Evolutionary conservation across 129 eudicot species (phyloP).

Genomic region (Pittosporum tobira): DNA sequence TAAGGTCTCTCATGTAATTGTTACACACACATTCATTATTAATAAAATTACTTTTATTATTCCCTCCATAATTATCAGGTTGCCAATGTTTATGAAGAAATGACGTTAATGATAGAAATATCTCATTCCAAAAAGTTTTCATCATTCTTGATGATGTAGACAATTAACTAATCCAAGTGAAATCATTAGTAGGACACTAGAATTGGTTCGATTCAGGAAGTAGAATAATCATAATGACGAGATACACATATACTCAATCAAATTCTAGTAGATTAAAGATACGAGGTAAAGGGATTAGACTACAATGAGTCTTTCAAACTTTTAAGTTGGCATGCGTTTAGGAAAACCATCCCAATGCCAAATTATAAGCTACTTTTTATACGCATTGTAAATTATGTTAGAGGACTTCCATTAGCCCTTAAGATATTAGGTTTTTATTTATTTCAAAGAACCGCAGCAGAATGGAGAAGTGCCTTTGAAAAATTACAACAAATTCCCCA

Average conservation of each 20-base stretch:
- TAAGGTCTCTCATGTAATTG: too few relatives aligned
- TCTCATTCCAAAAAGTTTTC: not conserved
- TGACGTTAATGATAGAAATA: not conserved
- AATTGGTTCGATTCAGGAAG: slow-evolving; percentile 10
- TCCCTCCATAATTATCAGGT: too few relatives aligned
- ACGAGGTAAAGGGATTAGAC: not conserved
- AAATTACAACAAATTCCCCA: slow-evolving; percentile 7
- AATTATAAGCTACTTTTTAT: not conserved
- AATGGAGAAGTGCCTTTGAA: slow-evolving; percentile 10
- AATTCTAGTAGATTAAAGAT: not conserved
- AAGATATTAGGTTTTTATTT: slow-evolving; percentile 17
- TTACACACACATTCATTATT: too few relatives aligned
- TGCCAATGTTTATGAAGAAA: slow-evolving; percentile 3
- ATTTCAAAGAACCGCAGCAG: not conserved
- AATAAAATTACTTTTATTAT: too few relatives aligned
- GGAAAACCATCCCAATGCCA: not conserved
- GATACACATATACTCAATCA: not conserved
- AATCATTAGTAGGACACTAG: slow-evolving; percentile 10
- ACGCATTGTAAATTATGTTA: not conserved
- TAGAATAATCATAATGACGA: slow-evolving; percentile 11
- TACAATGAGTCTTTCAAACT: slow-evolving; percentile 5
- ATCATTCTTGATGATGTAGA: not conserved
- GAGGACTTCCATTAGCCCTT: slow-evolving; percentile 25
- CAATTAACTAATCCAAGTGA: not conserved
- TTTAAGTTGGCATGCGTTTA: slow-evolving; percentile 14